These are phyloP conservation scores for Beauveria sp. DNA, from an alignment of 2,329 filamentous ascomycete genomes.

Conservation along the genomic window DNA sequence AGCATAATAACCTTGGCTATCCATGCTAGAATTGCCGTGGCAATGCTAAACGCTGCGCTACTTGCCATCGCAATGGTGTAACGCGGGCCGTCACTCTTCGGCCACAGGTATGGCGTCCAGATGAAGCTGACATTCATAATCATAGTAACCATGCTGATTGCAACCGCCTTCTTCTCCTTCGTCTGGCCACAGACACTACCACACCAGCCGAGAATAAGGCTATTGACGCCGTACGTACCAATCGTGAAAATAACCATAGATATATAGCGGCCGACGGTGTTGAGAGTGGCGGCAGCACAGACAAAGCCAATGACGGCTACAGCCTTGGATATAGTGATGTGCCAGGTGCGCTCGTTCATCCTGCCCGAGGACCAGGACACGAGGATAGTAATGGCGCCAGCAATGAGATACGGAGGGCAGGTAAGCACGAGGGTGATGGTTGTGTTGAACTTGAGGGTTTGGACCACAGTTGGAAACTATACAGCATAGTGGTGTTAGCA, in stretches of 20 bases:
- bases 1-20: constrained; percentile 28
- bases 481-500: not conserved
- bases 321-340: constrained; percentile 32
- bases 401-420: constrained; percentile 24
- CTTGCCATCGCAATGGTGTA: constrained; percentile 30
- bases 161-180: constrained; percentile 35
- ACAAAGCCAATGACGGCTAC: constrained; percentile 33
- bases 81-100: constrained; percentile 29
- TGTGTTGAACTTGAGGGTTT: constrained; percentile 37
- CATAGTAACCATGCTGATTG: constrained; percentile 26
- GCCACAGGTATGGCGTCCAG: constrained; percentile 36
- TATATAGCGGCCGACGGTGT: constrained; percentile 21
- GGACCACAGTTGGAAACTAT: constrained; percentile 33
- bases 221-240: constrained; percentile 28
- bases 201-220: constrained; percentile 30
- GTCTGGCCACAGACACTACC: constrained; percentile 32
- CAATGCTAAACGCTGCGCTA: constrained; percentile 12
- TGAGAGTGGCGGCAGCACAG: constrained; percentile 18
- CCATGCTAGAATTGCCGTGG: constrained; percentile 29
- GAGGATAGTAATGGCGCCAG: constrained; percentile 20
- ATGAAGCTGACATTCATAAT: constrained; percentile 26
- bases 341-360: constrained; percentile 36
- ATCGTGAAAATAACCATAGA: constrained; percentile 26
- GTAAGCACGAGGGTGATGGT: constrained; percentile 44
- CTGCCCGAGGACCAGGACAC: constrained; percentile 27